Evolutionary conservation across 208 protist genomes (phyloP), one percentile per base, ranked within the genome.

Genomic region (Crithidia brevicula): DNA sequence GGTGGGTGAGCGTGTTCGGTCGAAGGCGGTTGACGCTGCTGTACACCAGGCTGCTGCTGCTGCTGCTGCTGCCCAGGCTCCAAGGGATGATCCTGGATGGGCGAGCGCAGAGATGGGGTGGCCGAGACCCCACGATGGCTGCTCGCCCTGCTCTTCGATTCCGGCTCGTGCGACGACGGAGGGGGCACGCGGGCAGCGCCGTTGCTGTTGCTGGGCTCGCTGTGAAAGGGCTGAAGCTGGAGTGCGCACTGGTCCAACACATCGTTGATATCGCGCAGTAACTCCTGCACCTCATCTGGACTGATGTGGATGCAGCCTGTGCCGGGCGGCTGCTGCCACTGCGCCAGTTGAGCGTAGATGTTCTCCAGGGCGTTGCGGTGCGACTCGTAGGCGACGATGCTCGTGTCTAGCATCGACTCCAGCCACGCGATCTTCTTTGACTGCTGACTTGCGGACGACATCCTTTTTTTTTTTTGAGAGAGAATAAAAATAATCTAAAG

Each of bases 331-430:
- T 67, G 66, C 42, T 73, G 65, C 65, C 63, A 73, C 54, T 57
- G 53, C 15, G 46, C 52, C 10, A 86, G 54, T 40, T 82, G 72
- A 0, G 53, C 52, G 57, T 68, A 72, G 23, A 86, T 52, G 46
- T 74, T 75, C 49, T 79, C 62, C 13, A 86, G 72, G n/a, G 67
- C 80, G 30, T 79, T 69, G 45, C 80, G 80, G 54, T 86, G 80
- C 3, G 59, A 71, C 56, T 86, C 80, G 67, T 86, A 86, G 50
- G 63, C 71, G 51, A 46, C 42, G 27, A 82, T 80, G 52, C 58
- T 67, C 23, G 45, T 70, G 30, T 82, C 76, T 8, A 86, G 67
- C 64, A 76, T 60, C 42, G 30, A 56, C 67, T 85, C 79, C n/a
- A 81, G 53, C 79, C 71, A 79, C 28, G 71, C 43, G 7, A 73